A percentile compares a stretch with the other conserved stretches of the same genome.
Conservation (phyloP, 2,329 filamentous ascomycete species). For the Fusarium neocosmosporiellum region DNA sequence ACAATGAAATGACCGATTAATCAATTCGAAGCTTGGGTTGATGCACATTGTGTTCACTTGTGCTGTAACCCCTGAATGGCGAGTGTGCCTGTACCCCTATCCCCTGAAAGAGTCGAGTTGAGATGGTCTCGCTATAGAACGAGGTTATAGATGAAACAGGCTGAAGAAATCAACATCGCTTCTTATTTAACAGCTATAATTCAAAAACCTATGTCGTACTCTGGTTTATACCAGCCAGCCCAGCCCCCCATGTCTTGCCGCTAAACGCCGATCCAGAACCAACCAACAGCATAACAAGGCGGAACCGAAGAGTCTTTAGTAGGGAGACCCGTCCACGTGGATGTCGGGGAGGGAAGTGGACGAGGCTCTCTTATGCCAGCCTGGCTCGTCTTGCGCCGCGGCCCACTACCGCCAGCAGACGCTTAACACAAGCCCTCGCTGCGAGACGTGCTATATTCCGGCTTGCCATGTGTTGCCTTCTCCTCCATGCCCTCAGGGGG, state of each 20-base stretch:
- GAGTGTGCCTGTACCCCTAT: not conserved
- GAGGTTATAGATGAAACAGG: not conserved
- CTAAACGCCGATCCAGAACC: slow-evolving; percentile 42
- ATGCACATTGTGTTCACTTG: not conserved
- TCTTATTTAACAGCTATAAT: slow-evolving; percentile 38
- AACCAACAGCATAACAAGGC: slow-evolving; percentile 24
- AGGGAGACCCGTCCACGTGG: not conserved
- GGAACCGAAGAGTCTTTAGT: not conserved
- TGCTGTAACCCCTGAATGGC: not conserved
- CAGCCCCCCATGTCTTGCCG: slow-evolving; percentile 32
- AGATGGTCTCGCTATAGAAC: not conserved
- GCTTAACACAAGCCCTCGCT: not conserved
- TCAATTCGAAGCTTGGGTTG: not conserved
- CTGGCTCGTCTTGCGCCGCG: not conserved
- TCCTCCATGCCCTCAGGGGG: not conserved
- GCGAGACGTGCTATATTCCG: not conserved
- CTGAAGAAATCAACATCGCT: slow-evolving; percentile 25
- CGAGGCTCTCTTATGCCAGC: not conserved
- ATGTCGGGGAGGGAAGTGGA: not conserved
- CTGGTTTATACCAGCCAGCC: slow-evolving; percentile 31
- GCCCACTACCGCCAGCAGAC: not conserved
- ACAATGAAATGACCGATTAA: slow-evolving; percentile 30
- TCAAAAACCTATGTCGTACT: slow-evolving; percentile 32
- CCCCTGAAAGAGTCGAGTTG: not conserved
- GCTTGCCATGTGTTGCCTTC: not conserved